Base-by-base conservation (phyloP, 1,284 basidiomycete species). In the Phellopilus nigrolimitatus region DNA sequence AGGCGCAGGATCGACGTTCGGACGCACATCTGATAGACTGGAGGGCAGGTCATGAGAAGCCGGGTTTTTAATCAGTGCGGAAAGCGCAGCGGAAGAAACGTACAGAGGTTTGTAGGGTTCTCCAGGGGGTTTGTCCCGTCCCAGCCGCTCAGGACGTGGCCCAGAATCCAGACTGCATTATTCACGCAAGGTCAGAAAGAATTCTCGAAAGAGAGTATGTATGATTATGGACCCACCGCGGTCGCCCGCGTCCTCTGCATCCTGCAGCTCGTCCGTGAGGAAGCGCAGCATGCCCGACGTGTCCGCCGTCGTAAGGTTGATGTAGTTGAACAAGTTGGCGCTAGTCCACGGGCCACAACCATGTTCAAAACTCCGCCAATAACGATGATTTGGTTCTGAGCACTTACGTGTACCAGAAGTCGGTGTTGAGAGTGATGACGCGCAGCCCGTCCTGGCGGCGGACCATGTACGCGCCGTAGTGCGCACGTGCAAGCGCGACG, bases 231-330 rank as follows among this genome's bases (percentile, higher is more conserved):
- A 49, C 56, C 10, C 30, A 80, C 82, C 84, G 60, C 82, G 69
- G 48, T 87, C 82, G 3, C 82, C 78, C 28, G 73, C 71, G 60
- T 88, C 84, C 63, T 88, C 86, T 12, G 84, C 83, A 47, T 73
- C 80, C 63, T 89, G 84, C n/a, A 91, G 70, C 65, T 91, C 86
- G 58, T 89, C 82, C 2, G 89, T 90, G 51, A 91, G 61, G 69
- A 87, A 91, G 21, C 84, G 74, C 56, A 91, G 70, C 76, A 85
- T 86, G 7, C 88, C 87, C 33, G 81, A 86, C 34, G 72, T 71
- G 64, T 91, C 89, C 1, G 82, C 76, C 34, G 80, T 65, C 17
- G 79, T 80, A 60, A 87, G 73, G 61, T 91, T 85, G 67, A 92
- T 82, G 62, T 82, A 89, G 62, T 84, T 84, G 68, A 89, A 87